phyloP scores from a whole-genome alignment of 148 eudicot genomes.

The Rhododendron griersonianum region DNA sequence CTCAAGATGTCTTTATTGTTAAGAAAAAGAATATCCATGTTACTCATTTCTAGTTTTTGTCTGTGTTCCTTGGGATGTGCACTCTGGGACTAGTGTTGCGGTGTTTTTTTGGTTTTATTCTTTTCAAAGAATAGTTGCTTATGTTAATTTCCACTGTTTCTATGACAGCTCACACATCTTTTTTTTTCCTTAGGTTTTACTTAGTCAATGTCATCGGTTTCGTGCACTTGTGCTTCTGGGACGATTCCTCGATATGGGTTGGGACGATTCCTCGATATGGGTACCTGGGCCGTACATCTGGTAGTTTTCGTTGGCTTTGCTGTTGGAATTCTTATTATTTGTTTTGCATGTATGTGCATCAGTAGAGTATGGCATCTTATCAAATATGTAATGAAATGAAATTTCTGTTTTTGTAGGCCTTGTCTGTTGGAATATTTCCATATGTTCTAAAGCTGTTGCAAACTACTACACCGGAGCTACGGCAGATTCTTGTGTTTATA shows the following conservation, averaged over 20 bases:
- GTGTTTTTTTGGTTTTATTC: too few relatives aligned
- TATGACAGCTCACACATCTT: too few relatives aligned
- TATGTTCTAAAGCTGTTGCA: conserved; percentile 90
- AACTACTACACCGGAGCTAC: conserved; percentile 86
- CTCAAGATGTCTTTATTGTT: too few relatives aligned
- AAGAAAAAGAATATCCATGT: too few relatives aligned
- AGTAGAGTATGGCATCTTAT: neutral
- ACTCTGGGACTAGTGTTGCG: too few relatives aligned
- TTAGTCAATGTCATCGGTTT: conserved; percentile 90
- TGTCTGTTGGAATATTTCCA: conserved; percentile 96
- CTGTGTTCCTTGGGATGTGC: too few relatives aligned
- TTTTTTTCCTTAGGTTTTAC: conserved; percentile 61
- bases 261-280: too few relatives aligned
- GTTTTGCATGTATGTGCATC: neutral
- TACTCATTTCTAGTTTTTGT: too few relatives aligned
- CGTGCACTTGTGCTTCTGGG: conserved; percentile 98
- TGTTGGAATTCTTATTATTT: neutral
- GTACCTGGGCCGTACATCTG: conserved; percentile 98
- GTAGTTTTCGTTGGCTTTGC: conserved; percentile 31
- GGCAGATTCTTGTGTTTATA: conserved; percentile 92
- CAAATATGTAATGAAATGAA: neutral
- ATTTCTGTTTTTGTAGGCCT: conserved; percentile 55
- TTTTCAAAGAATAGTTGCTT: too few relatives aligned
- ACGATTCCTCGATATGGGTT: too few relatives aligned
- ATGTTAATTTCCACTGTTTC: too few relatives aligned